These are phyloP conservation scores for Cyclocybe aegerita DNA, from an alignment of 768 basidiomycete species.

Conservation along the genomic window DNA sequence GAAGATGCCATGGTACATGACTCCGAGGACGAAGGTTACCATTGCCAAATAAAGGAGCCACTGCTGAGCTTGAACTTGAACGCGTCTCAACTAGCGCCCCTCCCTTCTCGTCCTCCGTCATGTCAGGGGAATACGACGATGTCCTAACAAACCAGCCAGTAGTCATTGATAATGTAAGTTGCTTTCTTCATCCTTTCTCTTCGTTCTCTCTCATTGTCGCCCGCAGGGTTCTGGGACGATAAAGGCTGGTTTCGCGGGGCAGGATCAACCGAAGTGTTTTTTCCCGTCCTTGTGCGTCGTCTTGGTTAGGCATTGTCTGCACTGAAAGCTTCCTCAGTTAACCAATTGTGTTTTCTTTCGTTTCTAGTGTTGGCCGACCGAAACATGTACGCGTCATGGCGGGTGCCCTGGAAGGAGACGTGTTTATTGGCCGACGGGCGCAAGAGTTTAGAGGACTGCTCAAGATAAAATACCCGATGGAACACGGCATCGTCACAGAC, in stretches of 20 bases:
- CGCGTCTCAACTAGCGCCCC: conserved; percentile 15
- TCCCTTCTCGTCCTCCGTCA: conserved; percentile 27
- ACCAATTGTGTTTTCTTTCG: conserved; percentile 17
- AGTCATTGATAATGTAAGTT: conserved; percentile 91
- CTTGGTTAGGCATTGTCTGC: conserved; percentile 33
- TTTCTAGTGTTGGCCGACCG: conserved; percentile 84
- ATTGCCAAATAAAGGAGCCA: conserved; percentile 14
- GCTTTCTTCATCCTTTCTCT: conserved; percentile 25
- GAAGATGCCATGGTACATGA: conserved; percentile 17
- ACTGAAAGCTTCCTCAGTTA: conserved; percentile 22
- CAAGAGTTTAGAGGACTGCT: conserved; percentile 95
- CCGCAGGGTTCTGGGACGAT: conserved; percentile 94
- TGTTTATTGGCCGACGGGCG: conserved; percentile 93
- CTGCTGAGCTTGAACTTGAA: conserved; percentile 25
- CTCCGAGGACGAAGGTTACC: conserved; percentile 1
- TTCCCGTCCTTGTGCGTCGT: conserved; percentile 94
- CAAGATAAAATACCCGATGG: conserved; percentile 99
- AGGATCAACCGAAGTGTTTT: conserved; percentile 99
- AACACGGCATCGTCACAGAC: conserved; percentile 97
- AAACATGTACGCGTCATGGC: conserved; percentile 99
- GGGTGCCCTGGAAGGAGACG: conserved; percentile 93
- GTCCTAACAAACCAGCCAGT: conserved; percentile 98
- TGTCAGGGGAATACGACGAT: conserved; percentile 89
- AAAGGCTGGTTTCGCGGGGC: conserved; percentile 98
- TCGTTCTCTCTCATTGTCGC: conserved; percentile 17